phyloP scores from a whole-genome alignment of 306 rosid genomes.

The Pterocarpus santalinus region DNA sequence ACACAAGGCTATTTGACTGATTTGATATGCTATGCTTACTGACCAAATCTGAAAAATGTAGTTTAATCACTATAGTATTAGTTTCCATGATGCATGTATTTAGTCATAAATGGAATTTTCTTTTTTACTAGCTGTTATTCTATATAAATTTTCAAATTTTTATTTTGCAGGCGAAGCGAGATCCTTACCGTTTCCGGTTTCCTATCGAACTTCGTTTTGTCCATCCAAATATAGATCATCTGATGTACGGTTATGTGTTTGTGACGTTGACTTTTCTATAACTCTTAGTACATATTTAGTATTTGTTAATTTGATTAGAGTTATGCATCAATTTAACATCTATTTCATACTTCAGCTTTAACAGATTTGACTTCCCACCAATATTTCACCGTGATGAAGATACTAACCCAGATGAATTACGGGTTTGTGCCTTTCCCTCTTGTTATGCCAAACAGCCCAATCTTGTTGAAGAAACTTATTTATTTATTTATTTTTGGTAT shows the following conservation, averaged over 20 bases:
- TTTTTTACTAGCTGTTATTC: conserved; percentile 2
- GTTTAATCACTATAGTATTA: conserved; percentile 23
- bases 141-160: conserved; percentile 21
- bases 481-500: background rate
- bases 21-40: conserved; percentile 24
- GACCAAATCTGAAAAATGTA: conserved; percentile 13
- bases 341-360: conserved; percentile 73
- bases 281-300: conserved; percentile 21
- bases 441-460: conserved; percentile 29
- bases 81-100: conserved; percentile 11
- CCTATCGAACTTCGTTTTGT: conserved; percentile 96
- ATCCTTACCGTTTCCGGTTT: conserved; percentile 94
- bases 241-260: conserved; percentile 71
- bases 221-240: conserved; percentile 92
- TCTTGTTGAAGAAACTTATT: conserved; percentile 22
- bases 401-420: conserved; percentile 77
- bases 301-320: conserved; percentile 37
- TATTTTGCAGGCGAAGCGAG: conserved; percentile 85
- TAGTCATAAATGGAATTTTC: conserved; percentile 16
- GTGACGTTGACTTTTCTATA: conserved; percentile 42
- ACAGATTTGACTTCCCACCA: conserved; percentile 88
- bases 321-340: conserved; percentile 40
- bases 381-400: conserved; percentile 87
- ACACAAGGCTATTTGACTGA: conserved; percentile 5
- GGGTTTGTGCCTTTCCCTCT: conserved; percentile 70